Percentiles rank a stretch among this genome's conserved stretches.
These are phyloP conservation scores for Rutidosis leptorrhynchoides DNA, from an alignment of 129 eudicot genomes.

Conservation along the genomic window DNA sequence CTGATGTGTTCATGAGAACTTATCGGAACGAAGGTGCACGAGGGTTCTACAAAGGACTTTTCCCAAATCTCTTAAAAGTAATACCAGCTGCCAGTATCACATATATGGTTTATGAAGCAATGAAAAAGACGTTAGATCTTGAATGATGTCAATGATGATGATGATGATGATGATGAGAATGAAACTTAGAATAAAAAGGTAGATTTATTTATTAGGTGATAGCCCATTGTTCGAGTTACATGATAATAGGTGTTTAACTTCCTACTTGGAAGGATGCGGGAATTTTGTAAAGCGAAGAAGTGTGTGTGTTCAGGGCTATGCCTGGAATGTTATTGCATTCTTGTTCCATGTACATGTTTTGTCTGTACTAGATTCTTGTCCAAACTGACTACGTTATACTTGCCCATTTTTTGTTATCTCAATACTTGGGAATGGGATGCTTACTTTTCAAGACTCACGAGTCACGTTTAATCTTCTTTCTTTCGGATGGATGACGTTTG, in stretches of 20 bases:
- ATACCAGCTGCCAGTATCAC: constrained; percentile 98
- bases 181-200: constrained; percentile 25
- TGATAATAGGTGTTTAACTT: constrained; percentile 16
- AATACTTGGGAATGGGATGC: constrained; percentile 28
- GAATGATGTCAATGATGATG: constrained; percentile 39
- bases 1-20: constrained; percentile 74
- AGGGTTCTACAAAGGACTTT: constrained; percentile 94
- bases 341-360: constrained; percentile 32
- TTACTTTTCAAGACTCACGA: neutral
- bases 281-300: constrained; percentile 28
- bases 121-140: constrained; percentile 88
- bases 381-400: constrained; percentile 22
- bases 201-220: constrained; percentile 21
- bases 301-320: constrained; percentile 12
- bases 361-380: too few relatives aligned
- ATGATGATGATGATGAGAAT: constrained; percentile 14
- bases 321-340: constrained; percentile 11
- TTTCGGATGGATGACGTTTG: neutral
- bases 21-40: constrained; percentile 64
- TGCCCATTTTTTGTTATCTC: constrained; percentile 36
- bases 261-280: constrained; percentile 26
- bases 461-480: neutral
- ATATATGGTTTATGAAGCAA: constrained; percentile 81
- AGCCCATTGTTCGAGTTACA: constrained; percentile 26
- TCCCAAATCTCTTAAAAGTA: constrained; percentile 93